Evolutionary conservation across 2,329 filamentous ascomycete species (phyloP).

Genomic region (Talaromyces sp.): DNA sequence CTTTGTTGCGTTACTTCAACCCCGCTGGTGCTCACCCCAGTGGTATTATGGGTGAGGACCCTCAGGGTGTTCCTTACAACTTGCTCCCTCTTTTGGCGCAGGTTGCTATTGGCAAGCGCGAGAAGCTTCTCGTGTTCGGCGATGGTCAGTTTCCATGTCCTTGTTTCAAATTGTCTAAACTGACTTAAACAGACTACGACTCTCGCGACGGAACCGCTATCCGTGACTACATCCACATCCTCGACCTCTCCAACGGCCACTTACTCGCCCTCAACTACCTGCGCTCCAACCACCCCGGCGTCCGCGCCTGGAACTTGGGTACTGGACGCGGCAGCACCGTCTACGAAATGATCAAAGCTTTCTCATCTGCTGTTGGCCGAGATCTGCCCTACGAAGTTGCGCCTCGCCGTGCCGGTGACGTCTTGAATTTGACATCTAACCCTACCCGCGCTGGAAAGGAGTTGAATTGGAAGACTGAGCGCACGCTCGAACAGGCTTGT

Average conservation of each 20-base stretch:
- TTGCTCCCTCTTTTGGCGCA: constrained; percentile 90
- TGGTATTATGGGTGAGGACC: constrained; percentile 97
- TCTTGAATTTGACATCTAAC: constrained; percentile 92
- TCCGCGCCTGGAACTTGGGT: constrained; percentile 94
- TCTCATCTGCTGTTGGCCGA: constrained; percentile 80
- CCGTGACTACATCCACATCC: constrained; percentile 96
- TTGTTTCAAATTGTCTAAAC: neutral
- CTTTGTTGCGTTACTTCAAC: constrained; percentile 95
- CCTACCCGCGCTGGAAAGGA: constrained; percentile 83
- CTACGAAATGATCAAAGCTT: constrained; percentile 95
- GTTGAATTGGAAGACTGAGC: constrained; percentile 86
- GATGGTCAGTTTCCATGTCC: constrained; percentile 59
- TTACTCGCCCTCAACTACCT: constrained; percentile 88
- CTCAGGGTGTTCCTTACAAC: constrained; percentile 93
- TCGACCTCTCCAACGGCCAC: constrained; percentile 84
- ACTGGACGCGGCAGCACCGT: constrained; percentile 94
- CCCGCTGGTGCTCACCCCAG: constrained; percentile 90
- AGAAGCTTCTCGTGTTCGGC: constrained; percentile 92
- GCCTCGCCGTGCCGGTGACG: constrained; percentile 79
- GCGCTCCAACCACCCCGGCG: constrained; percentile 77
- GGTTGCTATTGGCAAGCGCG: constrained; percentile 90
- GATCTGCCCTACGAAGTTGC: constrained; percentile 85
- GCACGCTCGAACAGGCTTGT: constrained; percentile 89
- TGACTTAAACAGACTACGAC: constrained; percentile 67
- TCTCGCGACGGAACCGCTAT: constrained; percentile 91